These are phyloP conservation scores for Trichodelitschia bisporula DNA, from an alignment of 495 filamentous ascomycete species.

Conservation along the genomic window DNA sequence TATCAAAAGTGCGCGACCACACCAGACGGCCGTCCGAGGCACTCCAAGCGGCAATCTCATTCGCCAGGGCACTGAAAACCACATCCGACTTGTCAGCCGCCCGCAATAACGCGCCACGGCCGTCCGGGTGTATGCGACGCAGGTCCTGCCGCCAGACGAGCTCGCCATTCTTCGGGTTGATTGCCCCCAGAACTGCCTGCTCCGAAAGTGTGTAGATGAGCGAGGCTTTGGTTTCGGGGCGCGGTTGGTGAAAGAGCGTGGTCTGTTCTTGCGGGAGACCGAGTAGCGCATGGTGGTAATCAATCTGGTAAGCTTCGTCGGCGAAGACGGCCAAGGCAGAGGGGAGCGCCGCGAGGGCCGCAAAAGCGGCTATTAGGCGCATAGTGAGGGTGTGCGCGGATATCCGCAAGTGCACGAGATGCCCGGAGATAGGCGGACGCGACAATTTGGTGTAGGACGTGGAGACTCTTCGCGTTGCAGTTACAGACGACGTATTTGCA, in stretches of 20 bases:
- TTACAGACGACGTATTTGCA: too few relatives aligned
- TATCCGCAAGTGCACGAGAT: too few relatives aligned
- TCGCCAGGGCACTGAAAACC: slow-evolving; percentile 43
- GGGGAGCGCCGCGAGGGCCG: too few relatives aligned
- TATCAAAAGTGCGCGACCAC: slow-evolving; percentile 37
- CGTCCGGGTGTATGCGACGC: slow-evolving; percentile 5
- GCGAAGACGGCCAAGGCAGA: slow-evolving; percentile 43
- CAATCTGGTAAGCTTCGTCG: slow-evolving; percentile 77
- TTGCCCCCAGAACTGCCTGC: slow-evolving; percentile 53
- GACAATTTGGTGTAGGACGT: too few relatives aligned
- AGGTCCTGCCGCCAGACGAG: slow-evolving; percentile 71
- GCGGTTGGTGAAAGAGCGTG: slow-evolving; percentile 86
- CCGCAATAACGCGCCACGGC: slow-evolving; percentile 29
- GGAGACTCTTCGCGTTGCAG: too few relatives aligned
- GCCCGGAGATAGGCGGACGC: too few relatives aligned
- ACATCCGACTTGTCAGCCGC: slow-evolving; percentile 49
- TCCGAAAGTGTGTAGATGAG: slow-evolving; percentile 80
- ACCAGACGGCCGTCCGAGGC: slow-evolving; percentile 52
- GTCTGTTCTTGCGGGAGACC: slow-evolving; percentile 56
- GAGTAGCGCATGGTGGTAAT: slow-evolving; percentile 80
- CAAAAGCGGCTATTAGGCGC: too few relatives aligned
- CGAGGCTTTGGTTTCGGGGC: slow-evolving; percentile 55
- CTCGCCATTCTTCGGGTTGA: slow-evolving; percentile 67
- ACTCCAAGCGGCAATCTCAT: slow-evolving; percentile 55
- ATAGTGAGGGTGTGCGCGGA: too few relatives aligned